Percentiles rank a stretch among this genome's conserved stretches.
These are phyloP conservation scores for Leccinum pellstonianum DNA, from an alignment of 768 basidiomycete species.

Conservation along the genomic window DNA sequence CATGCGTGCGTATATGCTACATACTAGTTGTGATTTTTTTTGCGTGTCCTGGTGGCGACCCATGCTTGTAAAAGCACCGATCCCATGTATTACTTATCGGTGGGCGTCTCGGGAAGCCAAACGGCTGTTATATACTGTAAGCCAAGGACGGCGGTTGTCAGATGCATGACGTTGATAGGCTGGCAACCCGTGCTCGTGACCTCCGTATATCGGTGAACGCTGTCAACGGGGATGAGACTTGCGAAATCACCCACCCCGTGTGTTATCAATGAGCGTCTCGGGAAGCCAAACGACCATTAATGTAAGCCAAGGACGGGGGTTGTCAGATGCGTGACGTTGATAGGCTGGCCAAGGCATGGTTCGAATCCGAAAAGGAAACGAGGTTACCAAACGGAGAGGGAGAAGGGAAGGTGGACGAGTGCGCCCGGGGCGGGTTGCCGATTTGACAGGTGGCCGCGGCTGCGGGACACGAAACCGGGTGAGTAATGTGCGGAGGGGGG, in stretches of 20 bases:
- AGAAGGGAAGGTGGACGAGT: not conserved
- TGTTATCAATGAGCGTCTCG: constrained; percentile 1
- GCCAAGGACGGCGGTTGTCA: too few relatives aligned
- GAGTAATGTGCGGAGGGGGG: not conserved
- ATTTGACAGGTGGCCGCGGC: constrained; percentile 1
- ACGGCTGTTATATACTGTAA: too few relatives aligned
- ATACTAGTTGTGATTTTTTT: not conserved
- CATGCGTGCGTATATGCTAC: constrained; percentile 18
- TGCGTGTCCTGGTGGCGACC: not conserved
- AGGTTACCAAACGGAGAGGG: not conserved
- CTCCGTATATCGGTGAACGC: not conserved
- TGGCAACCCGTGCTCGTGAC: not conserved
- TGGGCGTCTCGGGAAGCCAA: too few relatives aligned
- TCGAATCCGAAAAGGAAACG: not conserved
- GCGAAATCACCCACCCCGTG: not conserved
- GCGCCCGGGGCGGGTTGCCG: not conserved
- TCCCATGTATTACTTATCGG: too few relatives aligned
- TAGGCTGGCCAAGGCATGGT: not conserved
- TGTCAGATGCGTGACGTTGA: constrained; percentile 7
- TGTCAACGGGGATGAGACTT: not conserved
- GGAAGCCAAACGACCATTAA: not conserved
- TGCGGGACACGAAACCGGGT: constrained; percentile 1
- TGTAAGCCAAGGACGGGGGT: not conserved
- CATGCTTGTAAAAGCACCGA: too few relatives aligned
- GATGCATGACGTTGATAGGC: too few relatives aligned